Base-by-base conservation (phyloP, 352 stramenopile genomes). In the Phytopythium chamaehyphon region DNA sequence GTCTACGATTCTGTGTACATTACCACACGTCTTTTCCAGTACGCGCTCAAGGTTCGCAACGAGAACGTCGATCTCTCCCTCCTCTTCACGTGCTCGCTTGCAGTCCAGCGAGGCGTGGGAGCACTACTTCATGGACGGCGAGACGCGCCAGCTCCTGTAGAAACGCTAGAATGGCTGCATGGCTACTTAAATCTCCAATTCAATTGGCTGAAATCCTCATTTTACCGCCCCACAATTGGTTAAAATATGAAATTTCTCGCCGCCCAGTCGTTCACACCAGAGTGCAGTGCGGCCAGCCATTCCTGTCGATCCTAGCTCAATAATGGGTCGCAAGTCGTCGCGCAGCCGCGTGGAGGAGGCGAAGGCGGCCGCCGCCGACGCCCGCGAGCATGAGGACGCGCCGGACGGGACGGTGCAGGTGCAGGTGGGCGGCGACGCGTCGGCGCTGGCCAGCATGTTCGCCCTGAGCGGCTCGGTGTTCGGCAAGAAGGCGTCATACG, bases 401-500 rank as follows among this genome's bases (percentile, higher is more conserved):
- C 43, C 31, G 22, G 37, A 64, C 15, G 45, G 66, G 53, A 31
- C 54, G 18, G 40, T 61, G 19, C 64, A 70, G 23, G 44, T 62
- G 24, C 23, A 49, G 47, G 42, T 61, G 24, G 39, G 68, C 21
- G 62, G 66, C 54, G 49, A 59, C 22, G 39, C 19, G 39, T 51
- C 47, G 1, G 57, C 57, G 40, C 62, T 90, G 37, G 61, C 74
- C 21, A 57, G 78, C 44, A 69, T 75, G 48, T 90, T 90, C 49
- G 72, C 74, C 12, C 59, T 81, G 57, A 88, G 79, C 53, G 66
- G 69, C 21, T 66, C 66, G 42, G 73, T 88, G 46, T 80, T 80
- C 35, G 64, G 67, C 57, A 90, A 90, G 66, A 90, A 86, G 56
- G 38, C 47, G 54, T 69, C 72, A 47, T 88, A 90, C 56, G 62